Conservation (phyloP, 1,139 yeast genomes). For the Ashbya aceris region DNA sequence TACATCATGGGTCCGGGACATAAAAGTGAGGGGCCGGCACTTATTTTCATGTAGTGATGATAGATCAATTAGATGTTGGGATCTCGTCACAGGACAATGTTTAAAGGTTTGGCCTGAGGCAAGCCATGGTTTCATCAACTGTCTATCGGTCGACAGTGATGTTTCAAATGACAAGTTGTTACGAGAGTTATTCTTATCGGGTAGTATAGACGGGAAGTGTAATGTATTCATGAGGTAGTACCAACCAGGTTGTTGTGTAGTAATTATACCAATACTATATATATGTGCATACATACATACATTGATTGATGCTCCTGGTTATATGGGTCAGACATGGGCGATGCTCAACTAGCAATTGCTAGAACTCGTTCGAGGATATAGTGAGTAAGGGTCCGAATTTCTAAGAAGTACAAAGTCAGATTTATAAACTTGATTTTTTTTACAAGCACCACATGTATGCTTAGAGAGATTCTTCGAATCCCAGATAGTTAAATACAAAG, state of each 20-base stretch:
- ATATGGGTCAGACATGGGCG: neutral
- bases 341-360: no score
- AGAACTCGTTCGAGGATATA: no score
- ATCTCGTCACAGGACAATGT: slow-evolving; percentile 48
- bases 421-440: neutral
- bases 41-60: slow-evolving; percentile 76
- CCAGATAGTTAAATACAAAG: slow-evolving; percentile 42
- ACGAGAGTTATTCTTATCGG: slow-evolving; percentile 18
- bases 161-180: slow-evolving; percentile 5
- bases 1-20: slow-evolving; percentile 74
- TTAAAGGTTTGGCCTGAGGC: slow-evolving; percentile 42
- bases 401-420: neutral
- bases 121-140: slow-evolving; percentile 19
- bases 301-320: neutral
- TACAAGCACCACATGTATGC: neutral
- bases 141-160: slow-evolving; percentile 14
- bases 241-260: neutral
- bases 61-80: slow-evolving; percentile 72
- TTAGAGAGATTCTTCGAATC: neutral
- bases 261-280: slow-evolving; percentile 3
- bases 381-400: no score
- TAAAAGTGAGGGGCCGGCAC: slow-evolving; percentile 42
- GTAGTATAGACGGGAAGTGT: slow-evolving; percentile 19
- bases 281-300: slow-evolving; percentile 1
- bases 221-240: slow-evolving; percentile 12